Conservation (phyloP, 2,329 filamentous ascomycete species). For the Neonectria sp. region DNA sequence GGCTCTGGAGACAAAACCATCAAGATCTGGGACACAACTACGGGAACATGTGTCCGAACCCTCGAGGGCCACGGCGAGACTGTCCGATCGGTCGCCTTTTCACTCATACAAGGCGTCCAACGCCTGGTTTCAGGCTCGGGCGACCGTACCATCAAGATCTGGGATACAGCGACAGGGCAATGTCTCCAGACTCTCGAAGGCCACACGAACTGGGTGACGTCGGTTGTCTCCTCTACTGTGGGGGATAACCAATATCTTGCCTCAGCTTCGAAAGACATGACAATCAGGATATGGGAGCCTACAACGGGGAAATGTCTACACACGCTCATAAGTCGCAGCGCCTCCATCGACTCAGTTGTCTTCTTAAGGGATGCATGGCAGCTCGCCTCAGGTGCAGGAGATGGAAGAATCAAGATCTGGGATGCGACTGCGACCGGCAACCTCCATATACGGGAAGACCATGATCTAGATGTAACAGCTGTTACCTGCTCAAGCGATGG, state of each 20-base stretch:
- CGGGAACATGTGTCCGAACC: conserved; percentile 15
- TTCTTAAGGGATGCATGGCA: background rate
- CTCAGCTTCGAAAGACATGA: background rate
- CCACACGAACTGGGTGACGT: background rate
- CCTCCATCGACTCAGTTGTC: conserved; percentile 13
- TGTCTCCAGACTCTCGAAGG: background rate
- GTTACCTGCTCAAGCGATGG: conserved; percentile 29
- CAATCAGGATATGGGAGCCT: background rate
- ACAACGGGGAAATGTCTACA: background rate
- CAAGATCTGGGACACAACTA: conserved; percentile 33
- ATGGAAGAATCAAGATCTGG: conserved; percentile 1
- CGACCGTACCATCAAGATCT: conserved; percentile 15
- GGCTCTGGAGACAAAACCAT: conserved; percentile 29
- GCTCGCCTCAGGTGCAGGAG: background rate
- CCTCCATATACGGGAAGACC: background rate
- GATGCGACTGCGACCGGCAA: background rate
- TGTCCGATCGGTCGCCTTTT: conserved; percentile 24
- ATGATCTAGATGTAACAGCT: background rate
- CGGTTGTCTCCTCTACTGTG: background rate
- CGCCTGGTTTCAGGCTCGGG: conserved; percentile 4
- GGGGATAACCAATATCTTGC: background rate
- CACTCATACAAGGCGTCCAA: background rate
- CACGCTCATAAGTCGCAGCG: background rate
- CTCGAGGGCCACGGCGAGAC: conserved; percentile 24
- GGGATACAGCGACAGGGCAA: background rate